These are phyloP conservation scores for Xylariaceae sp. DNA, from an alignment of 2,329 filamentous ascomycete genomes.

Conservation along the genomic window DNA sequence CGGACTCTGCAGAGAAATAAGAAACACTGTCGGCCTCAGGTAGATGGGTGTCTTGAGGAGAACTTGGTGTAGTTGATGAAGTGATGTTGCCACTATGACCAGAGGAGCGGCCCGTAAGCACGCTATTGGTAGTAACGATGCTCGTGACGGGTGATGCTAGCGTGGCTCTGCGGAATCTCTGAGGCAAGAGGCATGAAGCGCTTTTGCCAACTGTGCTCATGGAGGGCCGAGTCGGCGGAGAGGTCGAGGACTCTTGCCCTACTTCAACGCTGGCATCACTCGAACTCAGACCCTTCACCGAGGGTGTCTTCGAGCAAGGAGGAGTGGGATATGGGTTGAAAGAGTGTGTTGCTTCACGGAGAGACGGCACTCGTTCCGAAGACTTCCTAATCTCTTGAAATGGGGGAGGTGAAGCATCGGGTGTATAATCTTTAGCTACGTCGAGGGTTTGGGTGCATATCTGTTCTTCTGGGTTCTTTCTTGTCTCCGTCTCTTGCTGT, in stretches of 20 bases:
- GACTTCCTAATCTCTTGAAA: slow-evolving; percentile 32
- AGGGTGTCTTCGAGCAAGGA: slow-evolving; percentile 49
- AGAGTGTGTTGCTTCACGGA: slow-evolving; percentile 28
- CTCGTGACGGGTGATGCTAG: slow-evolving; percentile 60
- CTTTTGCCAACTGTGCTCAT: slow-evolving; percentile 39
- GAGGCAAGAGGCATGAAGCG: slow-evolving; percentile 42
- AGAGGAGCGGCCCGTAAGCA: slow-evolving; percentile 67
- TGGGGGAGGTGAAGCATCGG: slow-evolving; percentile 34
- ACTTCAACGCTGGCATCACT: slow-evolving; percentile 40
- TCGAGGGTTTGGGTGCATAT: slow-evolving; percentile 23
- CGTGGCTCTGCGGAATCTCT: slow-evolving; percentile 43
- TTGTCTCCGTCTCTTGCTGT: slow-evolving; percentile 32
- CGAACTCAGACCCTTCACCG: slow-evolving; percentile 43
- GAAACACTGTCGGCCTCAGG: slow-evolving; percentile 34
- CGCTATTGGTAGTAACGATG: slow-evolving; percentile 60
- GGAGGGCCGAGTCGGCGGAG: slow-evolving; percentile 35
- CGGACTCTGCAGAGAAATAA: slow-evolving; percentile 50
- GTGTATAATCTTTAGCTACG: slow-evolving; percentile 24
- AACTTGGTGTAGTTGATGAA: slow-evolving; percentile 50
- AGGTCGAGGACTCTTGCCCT: slow-evolving; percentile 33
- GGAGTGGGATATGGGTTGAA: slow-evolving; percentile 56
- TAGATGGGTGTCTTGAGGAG: slow-evolving; percentile 46
- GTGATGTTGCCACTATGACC: slow-evolving; percentile 58
- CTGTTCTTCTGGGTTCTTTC: slow-evolving; percentile 20
- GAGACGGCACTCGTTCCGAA: slow-evolving; percentile 29